Base-by-base conservation (phyloP, 192 early-diverging fungal species). In the Linnemannia hyalina region DNA sequence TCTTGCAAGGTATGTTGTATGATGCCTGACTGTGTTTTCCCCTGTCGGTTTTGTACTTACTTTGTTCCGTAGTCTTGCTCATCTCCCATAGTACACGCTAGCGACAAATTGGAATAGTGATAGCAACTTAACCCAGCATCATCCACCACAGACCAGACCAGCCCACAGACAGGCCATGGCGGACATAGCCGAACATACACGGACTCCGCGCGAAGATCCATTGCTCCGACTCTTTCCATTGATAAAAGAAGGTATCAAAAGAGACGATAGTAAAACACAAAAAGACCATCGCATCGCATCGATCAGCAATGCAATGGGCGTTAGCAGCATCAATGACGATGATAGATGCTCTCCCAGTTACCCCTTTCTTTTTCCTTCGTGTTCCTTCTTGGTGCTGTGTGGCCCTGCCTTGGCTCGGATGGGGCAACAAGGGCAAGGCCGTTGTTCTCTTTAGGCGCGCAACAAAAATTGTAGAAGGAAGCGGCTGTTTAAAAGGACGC, bases 401-500 rank as follows among this genome's bases (percentile, higher is more conserved):
- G 60, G 4, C 60, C 60, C 57, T 60, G n/a, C 6, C 10, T 57
- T 57, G 29, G 29, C 29, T 65, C 60, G 29, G 29, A 3, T 65
- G 26, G 60, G n/a, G 9, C 2, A 9, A 60, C 60, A 65, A 65
- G 1, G 8, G 3, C 60, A 32, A 65, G 4, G 29, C n/a, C n/a
- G 8, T 6, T 1, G 2, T 6, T 18, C 0, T 29, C 60, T 29
- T 65, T 29, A 65, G 60, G 60, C 60, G 60, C 35, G 29, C 60
- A 65, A 55, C 47, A 46, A 46, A 46, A 52, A 22, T 16, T 52
- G 49, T 52, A 52, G 47, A 49, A 22, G 15, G 26, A 65, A 65
- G 60, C 60, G 60, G 60, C 29, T 65, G 60, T 65, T 65, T 65
- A 65, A 65, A 65, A 65, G 60, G 29, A 29, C 32, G 60, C 60